These are phyloP conservation scores for Jamesozyma spencerorum DNA, from an alignment of 805 yeast genomes.

Conservation along the genomic window DNA sequence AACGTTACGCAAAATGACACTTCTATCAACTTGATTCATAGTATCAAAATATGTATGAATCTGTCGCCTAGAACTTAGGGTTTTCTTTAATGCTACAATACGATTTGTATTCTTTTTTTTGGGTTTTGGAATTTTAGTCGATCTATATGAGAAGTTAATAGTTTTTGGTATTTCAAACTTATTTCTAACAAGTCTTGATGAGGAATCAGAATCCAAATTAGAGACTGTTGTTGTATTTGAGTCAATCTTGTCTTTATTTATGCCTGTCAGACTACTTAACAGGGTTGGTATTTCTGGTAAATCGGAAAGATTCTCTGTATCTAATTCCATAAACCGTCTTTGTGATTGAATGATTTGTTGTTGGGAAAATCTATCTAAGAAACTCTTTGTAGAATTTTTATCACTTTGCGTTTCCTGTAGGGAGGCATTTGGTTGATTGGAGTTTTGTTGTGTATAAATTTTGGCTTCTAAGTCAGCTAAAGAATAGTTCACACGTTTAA, in stretches of 20 bases:
- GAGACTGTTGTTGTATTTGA: slow-evolving; percentile 11
- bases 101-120: slow-evolving; percentile 27
- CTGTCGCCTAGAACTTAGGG: slow-evolving; percentile 23
- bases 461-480: slow-evolving; percentile 29
- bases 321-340: slow-evolving; percentile 27
- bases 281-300: slow-evolving; percentile 24
- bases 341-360: slow-evolving; percentile 26
- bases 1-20: slow-evolving; percentile 25
- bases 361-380: slow-evolving; percentile 20
- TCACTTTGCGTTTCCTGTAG: slow-evolving; percentile 5
- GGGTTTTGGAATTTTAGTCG: slow-evolving; percentile 28
- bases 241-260: slow-evolving; percentile 25
- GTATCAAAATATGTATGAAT: slow-evolving; percentile 27
- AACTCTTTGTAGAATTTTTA: slow-evolving; percentile 9
- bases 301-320: slow-evolving; percentile 25
- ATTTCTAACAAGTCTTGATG: slow-evolving; percentile 15
- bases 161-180: slow-evolving; percentile 27
- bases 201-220: slow-evolving; percentile 6
- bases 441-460: slow-evolving; percentile 10
- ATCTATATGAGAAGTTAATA: slow-evolving; percentile 23
- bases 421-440: slow-evolving; percentile 5
- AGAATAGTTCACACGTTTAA: slow-evolving; percentile 29
- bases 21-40: slow-evolving; percentile 24
- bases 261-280: slow-evolving; percentile 24
- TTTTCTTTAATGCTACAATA: slow-evolving; percentile 24